Conservation (phyloP, 2,329 filamentous ascomycete species). For the Botryotinia globosa region DNA sequence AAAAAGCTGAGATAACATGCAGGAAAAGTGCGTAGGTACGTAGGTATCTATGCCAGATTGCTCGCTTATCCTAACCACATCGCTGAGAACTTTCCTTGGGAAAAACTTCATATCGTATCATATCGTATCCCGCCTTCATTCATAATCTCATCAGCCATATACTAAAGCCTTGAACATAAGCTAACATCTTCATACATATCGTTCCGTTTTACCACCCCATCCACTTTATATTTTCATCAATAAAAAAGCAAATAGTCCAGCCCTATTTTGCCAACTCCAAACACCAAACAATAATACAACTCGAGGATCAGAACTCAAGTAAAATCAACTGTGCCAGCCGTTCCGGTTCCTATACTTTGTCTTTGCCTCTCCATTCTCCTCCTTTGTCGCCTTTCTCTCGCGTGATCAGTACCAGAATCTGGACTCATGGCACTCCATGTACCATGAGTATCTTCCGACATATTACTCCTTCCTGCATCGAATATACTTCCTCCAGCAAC, state of each 20-base stretch:
- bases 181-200: conserved; percentile 9
- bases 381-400: conserved; percentile 53
- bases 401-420: conserved; percentile 33
- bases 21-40: neutral
- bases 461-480: conserved; percentile 27
- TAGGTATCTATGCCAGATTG: conserved; percentile 4
- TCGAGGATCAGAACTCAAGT: conserved; percentile 1
- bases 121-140: neutral
- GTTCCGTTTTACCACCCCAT: neutral
- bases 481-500: conserved; percentile 18
- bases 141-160: neutral
- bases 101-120: neutral
- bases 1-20: neutral
- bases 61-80: neutral
- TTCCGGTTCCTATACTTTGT: conserved; percentile 7
- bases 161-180: neutral
- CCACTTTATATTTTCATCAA: neutral
- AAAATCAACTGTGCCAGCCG: conserved; percentile 14
- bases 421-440: conserved; percentile 39
- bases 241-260: neutral
- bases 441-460: conserved; percentile 35
- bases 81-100: neutral
- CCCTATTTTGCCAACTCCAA: conserved; percentile 1
- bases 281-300: conserved; percentile 10
- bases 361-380: conserved; percentile 54